Evolutionary conservation across 1,284 basidiomycete species (phyloP).

Genomic region (Lignosus rhinocerotis): DNA sequence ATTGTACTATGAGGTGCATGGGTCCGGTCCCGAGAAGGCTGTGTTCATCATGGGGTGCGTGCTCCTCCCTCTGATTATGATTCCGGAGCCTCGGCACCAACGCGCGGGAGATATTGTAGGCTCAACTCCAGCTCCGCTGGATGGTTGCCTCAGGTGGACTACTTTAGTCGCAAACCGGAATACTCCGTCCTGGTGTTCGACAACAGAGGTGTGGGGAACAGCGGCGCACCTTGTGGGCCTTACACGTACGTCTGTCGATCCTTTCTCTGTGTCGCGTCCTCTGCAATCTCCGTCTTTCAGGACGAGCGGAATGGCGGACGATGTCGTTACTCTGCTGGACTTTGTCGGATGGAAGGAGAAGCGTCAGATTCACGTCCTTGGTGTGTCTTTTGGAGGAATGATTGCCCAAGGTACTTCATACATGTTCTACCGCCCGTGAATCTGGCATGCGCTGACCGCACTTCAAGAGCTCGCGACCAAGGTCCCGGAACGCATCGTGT

Average conservation of each 20-base stretch:
- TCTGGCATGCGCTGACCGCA: neutral
- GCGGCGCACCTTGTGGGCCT: conserved; percentile 68
- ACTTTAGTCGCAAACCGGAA: conserved; percentile 51
- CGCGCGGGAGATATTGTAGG: conserved; percentile 27
- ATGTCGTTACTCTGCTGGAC: conserved; percentile 69
- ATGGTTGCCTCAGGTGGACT: conserved; percentile 61
- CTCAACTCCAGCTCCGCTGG: conserved; percentile 64
- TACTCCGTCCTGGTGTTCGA: conserved; percentile 80
- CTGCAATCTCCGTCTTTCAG: conserved; percentile 35
- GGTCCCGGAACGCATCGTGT: conserved; percentile 67
- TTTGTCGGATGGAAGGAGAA: conserved; percentile 71
- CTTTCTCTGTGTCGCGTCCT: neutral
- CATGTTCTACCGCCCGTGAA: too few species aligned
- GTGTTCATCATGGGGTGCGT: conserved; percentile 71
- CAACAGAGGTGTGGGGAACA: conserved; percentile 86
- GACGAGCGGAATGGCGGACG: conserved; percentile 79
- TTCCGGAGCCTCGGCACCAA: neutral
- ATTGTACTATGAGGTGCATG: conserved; percentile 78
- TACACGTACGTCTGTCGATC: conserved; percentile 46
- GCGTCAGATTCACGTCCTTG: conserved; percentile 71
- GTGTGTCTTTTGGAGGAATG: conserved; percentile 86
- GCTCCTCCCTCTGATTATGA: neutral
- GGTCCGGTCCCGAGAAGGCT: conserved; percentile 61
- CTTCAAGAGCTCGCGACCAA: conserved; percentile 60
- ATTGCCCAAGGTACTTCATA: conserved; percentile 64